These are phyloP conservation scores for Apiospora pterosperma DNA, from an alignment of 2,329 filamentous ascomycete species.

Conservation along the genomic window DNA sequence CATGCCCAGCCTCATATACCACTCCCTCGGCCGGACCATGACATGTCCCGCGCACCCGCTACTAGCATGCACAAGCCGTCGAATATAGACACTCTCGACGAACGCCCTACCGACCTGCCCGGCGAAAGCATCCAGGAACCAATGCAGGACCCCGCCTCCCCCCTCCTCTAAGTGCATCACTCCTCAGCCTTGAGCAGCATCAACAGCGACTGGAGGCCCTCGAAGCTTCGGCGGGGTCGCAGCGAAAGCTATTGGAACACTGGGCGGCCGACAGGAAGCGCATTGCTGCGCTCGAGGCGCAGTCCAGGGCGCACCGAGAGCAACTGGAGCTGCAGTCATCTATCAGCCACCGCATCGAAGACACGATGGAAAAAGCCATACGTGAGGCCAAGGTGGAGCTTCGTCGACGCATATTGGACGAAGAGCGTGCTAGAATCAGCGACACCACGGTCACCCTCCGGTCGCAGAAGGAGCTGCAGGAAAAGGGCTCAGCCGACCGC, in stretches of 20 bases:
- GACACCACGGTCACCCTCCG: background rate
- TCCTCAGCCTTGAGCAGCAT: background rate
- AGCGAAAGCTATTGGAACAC: background rate
- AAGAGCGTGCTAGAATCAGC: background rate
- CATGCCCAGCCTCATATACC: too few relatives aligned
- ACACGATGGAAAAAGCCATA: background rate
- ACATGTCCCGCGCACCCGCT: too few relatives aligned
- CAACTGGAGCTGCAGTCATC: background rate
- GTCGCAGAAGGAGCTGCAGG: background rate
- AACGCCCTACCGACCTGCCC: too few relatives aligned
- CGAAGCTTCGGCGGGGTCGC: background rate
- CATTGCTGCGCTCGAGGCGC: background rate
- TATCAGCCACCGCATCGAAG: background rate
- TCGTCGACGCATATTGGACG: background rate
- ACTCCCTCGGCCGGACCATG: too few relatives aligned
- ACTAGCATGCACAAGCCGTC: too few relatives aligned
- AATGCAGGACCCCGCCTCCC: too few relatives aligned
- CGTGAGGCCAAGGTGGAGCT: background rate
- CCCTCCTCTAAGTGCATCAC: too few relatives aligned
- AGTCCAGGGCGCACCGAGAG: background rate
- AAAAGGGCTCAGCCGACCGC: background rate
- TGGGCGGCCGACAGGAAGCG: background rate
- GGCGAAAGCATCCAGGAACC: too few relatives aligned
- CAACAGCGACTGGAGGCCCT: conserved; percentile 2
- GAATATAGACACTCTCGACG: too few relatives aligned